A percentile compares a stretch with the other conserved stretches of the same genome.
These are phyloP conservation scores for Craterostigma plantagineum DNA, from an alignment of 257 asterid genomes.

Conservation along the genomic window DNA sequence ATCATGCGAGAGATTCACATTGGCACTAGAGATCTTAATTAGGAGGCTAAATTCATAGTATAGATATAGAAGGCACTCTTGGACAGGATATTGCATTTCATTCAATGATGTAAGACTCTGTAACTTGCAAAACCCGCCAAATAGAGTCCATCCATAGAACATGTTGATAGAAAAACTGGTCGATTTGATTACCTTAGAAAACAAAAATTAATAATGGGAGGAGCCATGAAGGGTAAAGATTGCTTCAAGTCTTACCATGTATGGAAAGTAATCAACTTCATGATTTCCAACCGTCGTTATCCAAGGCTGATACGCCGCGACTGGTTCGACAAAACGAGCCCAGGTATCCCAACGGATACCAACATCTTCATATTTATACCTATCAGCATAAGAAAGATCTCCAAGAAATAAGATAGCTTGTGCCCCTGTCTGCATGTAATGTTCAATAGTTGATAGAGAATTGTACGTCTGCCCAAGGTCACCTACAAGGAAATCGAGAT, in stretches of 20 bases:
- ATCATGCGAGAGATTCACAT: too few relatives aligned
- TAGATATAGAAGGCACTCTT: too few relatives aligned
- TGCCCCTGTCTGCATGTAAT: constrained; percentile 57
- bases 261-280: constrained; percentile 80
- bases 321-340: constrained; percentile 72
- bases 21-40: too few relatives aligned
- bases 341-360: constrained; percentile 95
- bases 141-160: too few relatives aligned
- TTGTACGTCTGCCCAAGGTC: constrained; percentile 96
- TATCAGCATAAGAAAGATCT: constrained; percentile 94
- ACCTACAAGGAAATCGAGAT: constrained; percentile 27
- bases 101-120: too few relatives aligned
- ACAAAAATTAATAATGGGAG: too few relatives aligned
- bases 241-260: constrained; percentile 32
- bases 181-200: too few relatives aligned
- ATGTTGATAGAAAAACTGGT: too few relatives aligned
- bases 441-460: constrained; percentile 85
- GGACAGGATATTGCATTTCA: too few relatives aligned
- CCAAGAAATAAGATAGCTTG: constrained; percentile 78
- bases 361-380: constrained; percentile 69
- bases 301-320: constrained; percentile 90
- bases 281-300: constrained; percentile 93
- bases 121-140: too few relatives aligned
- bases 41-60: too few relatives aligned
- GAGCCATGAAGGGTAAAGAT: too few relatives aligned